Conservation (phyloP, 352 stramenopile genomes). For the Pythium insidiosum region DNA sequence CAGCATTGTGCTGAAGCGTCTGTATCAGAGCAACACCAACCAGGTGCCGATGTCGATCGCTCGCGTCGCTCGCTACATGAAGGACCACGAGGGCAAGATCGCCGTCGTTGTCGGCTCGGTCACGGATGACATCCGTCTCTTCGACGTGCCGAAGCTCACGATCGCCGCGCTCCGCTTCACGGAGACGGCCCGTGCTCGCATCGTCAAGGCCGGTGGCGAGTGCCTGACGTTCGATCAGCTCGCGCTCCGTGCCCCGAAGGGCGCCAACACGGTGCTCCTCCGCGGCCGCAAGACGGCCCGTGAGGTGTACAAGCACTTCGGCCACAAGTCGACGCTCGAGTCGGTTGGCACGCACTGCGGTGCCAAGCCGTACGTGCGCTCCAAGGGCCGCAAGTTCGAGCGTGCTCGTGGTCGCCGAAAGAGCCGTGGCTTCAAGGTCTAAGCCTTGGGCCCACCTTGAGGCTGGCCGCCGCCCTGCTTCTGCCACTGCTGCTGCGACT, state of each 20-base stretch:
- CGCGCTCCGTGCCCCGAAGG: slow-evolving; percentile 95
- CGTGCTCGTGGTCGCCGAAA: slow-evolving; percentile 97
- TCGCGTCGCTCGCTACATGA: slow-evolving; percentile 97
- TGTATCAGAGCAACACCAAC: slow-evolving; percentile 99
- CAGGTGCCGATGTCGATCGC: slow-evolving; percentile 95
- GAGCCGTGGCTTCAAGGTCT: slow-evolving; percentile 99
- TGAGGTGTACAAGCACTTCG: slow-evolving; percentile 98
- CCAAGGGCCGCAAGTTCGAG: slow-evolving; percentile 99
- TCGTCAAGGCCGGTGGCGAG: slow-evolving; percentile 97
- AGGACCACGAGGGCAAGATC: slow-evolving; percentile 97
- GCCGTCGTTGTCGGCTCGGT: slow-evolving; percentile 98
- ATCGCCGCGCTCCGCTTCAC: slow-evolving; percentile 97
- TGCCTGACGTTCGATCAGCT: slow-evolving; percentile 99
- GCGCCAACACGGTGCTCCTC: slow-evolving; percentile 98
- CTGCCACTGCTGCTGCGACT: neutral
- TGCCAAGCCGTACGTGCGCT: slow-evolving; percentile 99
- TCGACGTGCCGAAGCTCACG: slow-evolving; percentile 93
- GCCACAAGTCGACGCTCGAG: slow-evolving; percentile 95
- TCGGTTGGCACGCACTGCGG: slow-evolving; percentile 97
- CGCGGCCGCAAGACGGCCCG: slow-evolving; percentile 96
- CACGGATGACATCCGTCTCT: slow-evolving; percentile 98
- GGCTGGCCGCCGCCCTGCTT: neutral
- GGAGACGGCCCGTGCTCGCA: slow-evolving; percentile 95
- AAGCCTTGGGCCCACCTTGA: slow-evolving; percentile 39
- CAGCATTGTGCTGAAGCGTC: slow-evolving; percentile 95